A percentile compares a stretch with the other conserved stretches of the same genome.
Evolutionary conservation across 2,329 filamentous ascomycete species (phyloP).

Genomic region (Colletotrichum navitas): DNA sequence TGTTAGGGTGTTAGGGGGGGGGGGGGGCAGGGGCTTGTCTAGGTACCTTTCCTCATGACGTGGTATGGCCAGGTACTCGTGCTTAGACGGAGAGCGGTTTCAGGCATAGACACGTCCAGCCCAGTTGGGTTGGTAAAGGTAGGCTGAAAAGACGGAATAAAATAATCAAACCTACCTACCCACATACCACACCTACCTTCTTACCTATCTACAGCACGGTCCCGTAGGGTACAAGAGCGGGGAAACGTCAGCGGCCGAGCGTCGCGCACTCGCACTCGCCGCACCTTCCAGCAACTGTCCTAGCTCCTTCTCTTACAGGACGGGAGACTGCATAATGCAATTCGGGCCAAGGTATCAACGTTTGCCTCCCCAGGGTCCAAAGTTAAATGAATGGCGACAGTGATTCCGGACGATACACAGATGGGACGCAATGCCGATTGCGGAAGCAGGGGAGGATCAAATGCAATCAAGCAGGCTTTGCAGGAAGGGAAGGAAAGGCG

Average conservation of each 20-base stretch:
- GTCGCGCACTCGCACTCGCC: slow-evolving; percentile 25
- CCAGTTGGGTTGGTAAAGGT: neutral
- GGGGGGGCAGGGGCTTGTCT: neutral
- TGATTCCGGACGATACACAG: slow-evolving; percentile 15
- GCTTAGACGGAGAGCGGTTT: neutral
- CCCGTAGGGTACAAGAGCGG: neutral
- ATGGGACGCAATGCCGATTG: slow-evolving; percentile 7
- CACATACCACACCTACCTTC: neutral
- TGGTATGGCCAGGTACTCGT: neutral
- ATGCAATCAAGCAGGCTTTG: neutral
- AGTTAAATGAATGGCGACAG: neutral
- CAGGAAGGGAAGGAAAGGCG: neutral
- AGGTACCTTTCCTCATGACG: neutral
- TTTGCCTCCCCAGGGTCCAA: slow-evolving; percentile 7
- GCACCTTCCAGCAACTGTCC: slow-evolving; percentile 14
- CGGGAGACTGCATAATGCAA: neutral
- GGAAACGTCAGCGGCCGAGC: slow-evolving; percentile 6
- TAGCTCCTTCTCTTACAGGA: neutral
- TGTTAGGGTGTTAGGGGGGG: too few species aligned
- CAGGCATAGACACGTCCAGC: neutral
- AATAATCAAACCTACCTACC: neutral
- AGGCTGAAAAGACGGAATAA: neutral
- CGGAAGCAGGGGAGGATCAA: slow-evolving; percentile 8
- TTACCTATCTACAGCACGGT: neutral
- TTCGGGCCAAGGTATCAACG: slow-evolving; percentile 15